A percentile compares a stretch with the other conserved stretches of the same genome.
These are phyloP conservation scores for Nepenthes alata DNA, from an alignment of 179 eudicot genomes.

Conservation along the genomic window DNA sequence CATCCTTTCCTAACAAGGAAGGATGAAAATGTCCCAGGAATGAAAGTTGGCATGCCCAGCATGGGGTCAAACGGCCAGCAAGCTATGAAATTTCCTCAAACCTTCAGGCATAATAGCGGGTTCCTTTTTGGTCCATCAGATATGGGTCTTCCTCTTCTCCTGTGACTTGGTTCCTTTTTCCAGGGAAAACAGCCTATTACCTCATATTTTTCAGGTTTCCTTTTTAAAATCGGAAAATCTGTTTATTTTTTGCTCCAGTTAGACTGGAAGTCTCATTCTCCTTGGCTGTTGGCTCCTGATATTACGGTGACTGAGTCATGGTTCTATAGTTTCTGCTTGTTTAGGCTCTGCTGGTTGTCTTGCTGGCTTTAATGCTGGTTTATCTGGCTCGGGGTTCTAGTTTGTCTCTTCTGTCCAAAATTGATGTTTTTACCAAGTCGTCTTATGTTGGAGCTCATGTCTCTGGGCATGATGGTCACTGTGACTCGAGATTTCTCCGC, in stretches of 20 bases:
- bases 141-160: constrained; percentile 19
- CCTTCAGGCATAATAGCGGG: not conserved
- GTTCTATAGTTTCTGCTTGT: constrained; percentile 14
- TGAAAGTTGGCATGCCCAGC: no score
- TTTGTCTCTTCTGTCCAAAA: not conserved
- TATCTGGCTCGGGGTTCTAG: constrained; percentile 4
- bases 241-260: constrained; percentile 24
- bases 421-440: constrained; percentile 9
- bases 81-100: no score
- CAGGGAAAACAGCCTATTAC: constrained; percentile 19
- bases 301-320: constrained; percentile 20
- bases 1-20: constrained; percentile 33
- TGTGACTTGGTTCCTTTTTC: constrained; percentile 35
- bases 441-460: not conserved
- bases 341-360: constrained; percentile 24
- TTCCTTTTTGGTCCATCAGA: constrained; percentile 50
- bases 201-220: constrained; percentile 44
- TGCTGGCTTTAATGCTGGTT: not conserved
- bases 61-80: no score
- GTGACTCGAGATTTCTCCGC: not conserved
- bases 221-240: constrained; percentile 17
- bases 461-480: constrained; percentile 10
- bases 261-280: constrained; percentile 7
- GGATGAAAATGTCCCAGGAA: not conserved
- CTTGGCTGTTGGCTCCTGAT: constrained; percentile 23